Conservation (phyloP, 495 filamentous ascomycete genomes). For the Penicillium bialowiezense region DNA sequence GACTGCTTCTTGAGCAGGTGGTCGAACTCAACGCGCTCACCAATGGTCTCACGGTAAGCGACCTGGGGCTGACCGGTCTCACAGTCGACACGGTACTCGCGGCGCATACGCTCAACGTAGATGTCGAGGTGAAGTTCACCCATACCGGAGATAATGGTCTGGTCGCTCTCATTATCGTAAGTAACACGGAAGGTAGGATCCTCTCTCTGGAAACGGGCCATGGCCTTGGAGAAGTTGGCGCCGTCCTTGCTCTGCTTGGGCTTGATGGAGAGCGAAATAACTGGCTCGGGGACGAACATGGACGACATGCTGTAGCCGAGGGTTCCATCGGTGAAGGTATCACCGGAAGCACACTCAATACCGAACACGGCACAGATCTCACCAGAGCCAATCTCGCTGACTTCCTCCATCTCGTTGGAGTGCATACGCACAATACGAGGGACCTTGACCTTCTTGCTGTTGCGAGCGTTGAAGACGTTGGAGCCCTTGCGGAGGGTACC, state of each 20-base stretch:
- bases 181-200: conserved; percentile 97
- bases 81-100: conserved; percentile 95
- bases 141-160: conserved; percentile 99
- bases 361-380: conserved; percentile 99
- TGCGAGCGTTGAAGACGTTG: conserved; percentile 90
- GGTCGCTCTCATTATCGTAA: conserved; percentile 83
- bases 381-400: conserved; percentile 84
- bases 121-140: conserved; percentile 96
- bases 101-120: conserved; percentile 96
- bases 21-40: conserved; percentile 74
- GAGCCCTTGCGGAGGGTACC: conserved; percentile 83
- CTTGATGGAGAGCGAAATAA: conserved; percentile 96
- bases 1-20: conserved; percentile 95
- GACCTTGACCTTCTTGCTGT: conserved; percentile 92
- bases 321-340: conserved; percentile 94
- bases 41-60: conserved; percentile 95
- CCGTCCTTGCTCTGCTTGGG: conserved; percentile 92
- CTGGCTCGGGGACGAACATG: conserved; percentile 98
- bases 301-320: conserved; percentile 96
- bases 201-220: conserved; percentile 98
- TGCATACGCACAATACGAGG: conserved; percentile 99
- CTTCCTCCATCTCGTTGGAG: conserved; percentile 99
- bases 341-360: conserved; percentile 95
- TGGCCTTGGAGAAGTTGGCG: conserved; percentile 96
- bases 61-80: conserved; percentile 96